Evolutionary conservation across 164 flowering plant species (phyloP), one percentile per base, ranked within the genome.

Genomic region (Nelumbo lutea): DNA sequence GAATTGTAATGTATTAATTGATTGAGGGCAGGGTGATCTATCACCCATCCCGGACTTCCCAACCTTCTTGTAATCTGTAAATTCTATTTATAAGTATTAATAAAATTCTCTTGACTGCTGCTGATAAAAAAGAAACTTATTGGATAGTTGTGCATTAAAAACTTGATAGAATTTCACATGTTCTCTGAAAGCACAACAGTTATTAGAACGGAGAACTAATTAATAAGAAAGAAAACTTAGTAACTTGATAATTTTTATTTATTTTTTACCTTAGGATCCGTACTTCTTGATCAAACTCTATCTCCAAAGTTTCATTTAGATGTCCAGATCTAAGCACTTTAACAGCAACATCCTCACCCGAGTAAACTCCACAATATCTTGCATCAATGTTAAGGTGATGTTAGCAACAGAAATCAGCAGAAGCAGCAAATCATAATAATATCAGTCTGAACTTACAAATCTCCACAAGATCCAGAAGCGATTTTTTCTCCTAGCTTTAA

Each of bases 401-500:
- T 62, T 58, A 72, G 66, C n/a, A 73, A 41, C 40, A 53, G 42
- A 63, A 9, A 14, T 27, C 27, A 27, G 41, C 58, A 2, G 7
- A 14, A 62, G 7, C 15, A 56, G 0, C 5, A 46, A 55, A 43
- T 8, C n/a, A 59, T 38, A 64, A 53, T 67, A 69, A 51, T 45
- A 61, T 5, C 5, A 61, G 42, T 11, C 59, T 40, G 27, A 65
- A 83, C 96, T 85, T 58, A 94, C 98, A 91, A 73, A 70, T 94
- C 94, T 76, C 96, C 98, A 80, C 93, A 90, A 76, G 97, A 91
- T 67, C 98, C 97, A 70, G 90, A 86, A 57, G 89, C 96, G 75
- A 91, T 88, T 78, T 79, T 86, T 62, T 89, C 93, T 65, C 90
- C 97, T 46, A 86, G 83, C 75, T 83, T 86, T 78, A 94, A 73